Evolutionary conservation across 768 basidiomycete species (phyloP).

Genomic region (Lentinula aciculospora): DNA sequence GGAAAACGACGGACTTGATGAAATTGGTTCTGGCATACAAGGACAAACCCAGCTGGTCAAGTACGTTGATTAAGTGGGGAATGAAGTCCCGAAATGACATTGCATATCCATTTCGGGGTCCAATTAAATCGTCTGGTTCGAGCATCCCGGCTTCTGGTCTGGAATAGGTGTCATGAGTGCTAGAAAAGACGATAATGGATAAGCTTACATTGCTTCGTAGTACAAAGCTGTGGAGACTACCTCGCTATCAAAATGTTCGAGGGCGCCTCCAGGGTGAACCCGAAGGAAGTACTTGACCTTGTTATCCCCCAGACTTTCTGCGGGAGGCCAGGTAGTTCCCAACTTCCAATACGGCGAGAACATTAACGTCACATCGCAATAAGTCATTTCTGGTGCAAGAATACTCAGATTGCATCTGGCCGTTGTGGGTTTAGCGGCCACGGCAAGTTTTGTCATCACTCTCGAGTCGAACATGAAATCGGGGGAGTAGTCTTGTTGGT

Average conservation of each 20-base stretch:
- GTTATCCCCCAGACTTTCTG: conserved; percentile 58
- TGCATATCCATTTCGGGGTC: conserved; percentile 78
- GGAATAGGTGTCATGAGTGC: not conserved
- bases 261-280: conserved; percentile 78
- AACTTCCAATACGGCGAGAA: conserved; percentile 74
- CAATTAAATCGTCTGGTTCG: conserved; percentile 74
- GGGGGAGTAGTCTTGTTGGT: conserved; percentile 54
- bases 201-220: conserved; percentile 76
- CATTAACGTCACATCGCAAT: conserved; percentile 72
- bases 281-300: conserved; percentile 82
- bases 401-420: conserved; percentile 77
- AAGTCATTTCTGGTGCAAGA: conserved; percentile 66
- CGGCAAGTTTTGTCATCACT: conserved; percentile 71
- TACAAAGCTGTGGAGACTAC: conserved; percentile 77
- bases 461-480: conserved; percentile 74
- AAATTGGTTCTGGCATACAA: conserved; percentile 77
- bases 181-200: not conserved
- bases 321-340: conserved; percentile 72
- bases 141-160: conserved; percentile 77
- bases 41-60: conserved; percentile 82
- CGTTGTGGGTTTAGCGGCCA: conserved; percentile 65
- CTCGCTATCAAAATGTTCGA: conserved; percentile 83
- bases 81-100: conserved; percentile 81
- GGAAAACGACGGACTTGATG: conserved; percentile 47
- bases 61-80: conserved; percentile 73